Evolutionary conservation across 805 yeast genomes (phyloP).

Genomic region (Candida orba): DNA sequence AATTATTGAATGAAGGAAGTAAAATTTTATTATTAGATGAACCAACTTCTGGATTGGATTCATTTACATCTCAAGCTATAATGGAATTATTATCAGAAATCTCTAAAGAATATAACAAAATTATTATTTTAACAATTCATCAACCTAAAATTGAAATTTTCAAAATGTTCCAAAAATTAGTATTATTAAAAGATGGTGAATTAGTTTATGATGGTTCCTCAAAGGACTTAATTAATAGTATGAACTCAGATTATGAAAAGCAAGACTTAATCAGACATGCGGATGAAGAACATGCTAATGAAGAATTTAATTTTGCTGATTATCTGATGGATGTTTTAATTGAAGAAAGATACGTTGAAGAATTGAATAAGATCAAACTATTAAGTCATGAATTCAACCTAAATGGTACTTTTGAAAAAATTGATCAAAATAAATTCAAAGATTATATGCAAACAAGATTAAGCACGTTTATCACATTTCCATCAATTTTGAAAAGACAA

Average conservation of each 20-base stretch:
- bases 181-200: slow-evolving; percentile 30
- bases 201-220: slow-evolving; percentile 57
- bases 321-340: slow-evolving; percentile 64
- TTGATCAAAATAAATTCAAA: slow-evolving; percentile 1
- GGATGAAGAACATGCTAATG: slow-evolving; percentile 13
- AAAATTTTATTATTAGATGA: slow-evolving; percentile 71
- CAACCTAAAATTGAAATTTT: slow-evolving; percentile 73
- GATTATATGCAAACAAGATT: slow-evolving; percentile 7
- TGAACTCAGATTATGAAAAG: slow-evolving; percentile 18
- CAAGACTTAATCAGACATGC: not conserved
- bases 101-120: slow-evolving; percentile 48
- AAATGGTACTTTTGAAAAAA: not conserved
- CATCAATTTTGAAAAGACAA: slow-evolving; percentile 29
- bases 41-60: slow-evolving; percentile 85
- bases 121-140: slow-evolving; percentile 73
- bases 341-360: slow-evolving; percentile 37
- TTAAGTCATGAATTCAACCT: slow-evolving; percentile 3
- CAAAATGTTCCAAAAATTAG: slow-evolving; percentile 67
- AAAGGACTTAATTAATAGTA: slow-evolving; percentile 37
- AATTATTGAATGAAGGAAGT: slow-evolving; percentile 58
- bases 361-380: slow-evolving; percentile 5
- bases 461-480: slow-evolving; percentile 23
- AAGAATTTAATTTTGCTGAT: slow-evolving; percentile 65
- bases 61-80: slow-evolving; percentile 68
- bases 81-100: slow-evolving; percentile 50